Evolutionary conservation across 352 stramenopile genomes (phyloP).

Genomic region (Pythium rishiriense): DNA sequence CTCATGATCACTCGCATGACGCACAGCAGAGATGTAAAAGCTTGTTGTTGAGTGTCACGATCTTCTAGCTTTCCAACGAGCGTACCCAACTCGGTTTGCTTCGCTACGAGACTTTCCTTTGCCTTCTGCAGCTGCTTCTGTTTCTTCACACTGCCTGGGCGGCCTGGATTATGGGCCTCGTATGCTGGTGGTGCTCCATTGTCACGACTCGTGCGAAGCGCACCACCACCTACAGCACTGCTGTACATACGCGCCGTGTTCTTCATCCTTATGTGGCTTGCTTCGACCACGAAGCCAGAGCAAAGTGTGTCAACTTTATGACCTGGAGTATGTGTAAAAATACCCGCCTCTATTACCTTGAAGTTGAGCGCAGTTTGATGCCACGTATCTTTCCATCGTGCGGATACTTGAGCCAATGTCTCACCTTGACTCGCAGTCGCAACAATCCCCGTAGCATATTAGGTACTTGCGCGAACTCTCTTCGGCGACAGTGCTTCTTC

Average conservation of each 20-base stretch:
- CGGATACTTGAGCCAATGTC: background rate
- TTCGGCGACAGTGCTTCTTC: background rate
- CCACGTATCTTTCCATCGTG: background rate
- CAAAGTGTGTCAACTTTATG: too few relatives aligned
- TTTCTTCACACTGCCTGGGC: constrained; percentile 24
- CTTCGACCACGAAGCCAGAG: too few relatives aligned
- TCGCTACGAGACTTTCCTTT: constrained; percentile 37
- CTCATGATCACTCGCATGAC: background rate
- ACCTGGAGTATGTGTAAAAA: too few relatives aligned
- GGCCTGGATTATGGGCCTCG: background rate
- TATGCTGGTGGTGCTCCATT: background rate
- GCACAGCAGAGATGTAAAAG: constrained; percentile 52
- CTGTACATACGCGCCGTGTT: constrained; percentile 20
- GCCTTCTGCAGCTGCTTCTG: constrained; percentile 40
- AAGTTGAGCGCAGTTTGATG: background rate
- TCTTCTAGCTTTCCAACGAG: constrained; percentile 64
- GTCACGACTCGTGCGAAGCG: background rate
- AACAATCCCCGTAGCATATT: background rate
- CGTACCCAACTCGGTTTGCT: constrained; percentile 42
- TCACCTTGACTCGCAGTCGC: background rate
- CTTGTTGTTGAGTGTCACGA: constrained; percentile 64
- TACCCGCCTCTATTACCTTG: constrained; percentile 18
- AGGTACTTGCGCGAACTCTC: background rate
- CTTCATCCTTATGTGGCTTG: too few relatives aligned
- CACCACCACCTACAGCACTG: background rate